These are phyloP conservation scores for Botrytis aclada DNA, from an alignment of 2,329 filamentous ascomycete species.

Conservation along the genomic window DNA sequence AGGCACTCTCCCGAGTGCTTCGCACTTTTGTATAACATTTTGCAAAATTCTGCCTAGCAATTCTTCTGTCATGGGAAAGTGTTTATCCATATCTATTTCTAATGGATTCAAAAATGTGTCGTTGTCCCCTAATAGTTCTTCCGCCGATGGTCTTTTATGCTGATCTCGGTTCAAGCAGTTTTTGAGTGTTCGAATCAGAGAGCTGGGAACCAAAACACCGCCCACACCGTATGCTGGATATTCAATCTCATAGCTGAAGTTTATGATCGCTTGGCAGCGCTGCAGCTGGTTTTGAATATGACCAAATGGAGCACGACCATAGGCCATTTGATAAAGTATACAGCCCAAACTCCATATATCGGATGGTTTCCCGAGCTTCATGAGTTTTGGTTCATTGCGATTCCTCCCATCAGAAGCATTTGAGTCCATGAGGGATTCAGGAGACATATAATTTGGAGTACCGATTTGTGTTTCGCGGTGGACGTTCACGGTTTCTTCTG, in stretches of 20 bases:
- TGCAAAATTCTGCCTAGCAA: constrained; percentile 60
- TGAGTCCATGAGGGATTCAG: constrained; percentile 85
- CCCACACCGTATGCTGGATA: constrained; percentile 70
- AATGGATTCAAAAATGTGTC: constrained; percentile 64
- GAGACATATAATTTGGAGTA: constrained; percentile 98
- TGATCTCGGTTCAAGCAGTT: constrained; percentile 62
- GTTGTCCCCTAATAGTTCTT: constrained; percentile 55
- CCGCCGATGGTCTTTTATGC: constrained; percentile 60
- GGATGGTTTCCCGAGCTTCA: constrained; percentile 93
- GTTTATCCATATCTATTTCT: constrained; percentile 50
- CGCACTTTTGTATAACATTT: constrained; percentile 58
- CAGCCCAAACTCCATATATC: constrained; percentile 97
- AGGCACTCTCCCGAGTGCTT: constrained; percentile 50
- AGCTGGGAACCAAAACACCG: constrained; percentile 56
- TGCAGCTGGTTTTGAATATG: constrained; percentile 87
- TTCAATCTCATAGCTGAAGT: constrained; percentile 70
- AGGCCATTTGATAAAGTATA: constrained; percentile 97
- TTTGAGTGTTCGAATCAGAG: constrained; percentile 59
- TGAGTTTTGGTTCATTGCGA: constrained; percentile 61
- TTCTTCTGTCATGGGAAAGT: constrained; percentile 59
- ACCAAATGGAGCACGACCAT: constrained; percentile 91
- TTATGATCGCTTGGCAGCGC: constrained; percentile 82
- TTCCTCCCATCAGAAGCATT: constrained; percentile 54
- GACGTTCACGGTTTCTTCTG: constrained; percentile 93
- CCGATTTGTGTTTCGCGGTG: constrained; percentile 94